Conservation (phyloP, 306 rosid species). For the Quercus gilva region DNA sequence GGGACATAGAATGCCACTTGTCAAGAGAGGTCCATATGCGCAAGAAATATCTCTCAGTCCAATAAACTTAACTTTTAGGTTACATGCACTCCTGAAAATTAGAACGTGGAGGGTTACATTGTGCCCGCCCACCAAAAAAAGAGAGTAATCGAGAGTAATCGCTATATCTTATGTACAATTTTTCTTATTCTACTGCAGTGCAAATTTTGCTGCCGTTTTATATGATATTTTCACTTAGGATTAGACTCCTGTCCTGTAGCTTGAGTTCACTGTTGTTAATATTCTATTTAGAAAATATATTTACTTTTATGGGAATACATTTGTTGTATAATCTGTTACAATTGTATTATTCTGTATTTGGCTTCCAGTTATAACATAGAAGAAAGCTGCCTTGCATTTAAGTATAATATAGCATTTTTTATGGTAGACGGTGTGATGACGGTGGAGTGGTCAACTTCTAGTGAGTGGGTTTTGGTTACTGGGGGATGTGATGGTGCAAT, state of each 20-base stretch:
- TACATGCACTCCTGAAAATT: neutral
- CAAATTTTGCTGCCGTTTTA: too few relatives aligned
- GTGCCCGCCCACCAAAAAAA: neutral
- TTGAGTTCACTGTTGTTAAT: neutral
- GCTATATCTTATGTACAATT: neutral
- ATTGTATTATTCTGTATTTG: neutral
- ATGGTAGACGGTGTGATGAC: conserved; percentile 87
- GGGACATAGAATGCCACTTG: neutral
- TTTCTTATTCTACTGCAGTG: neutral
- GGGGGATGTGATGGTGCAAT: conserved; percentile 99
- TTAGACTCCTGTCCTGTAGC: neutral
- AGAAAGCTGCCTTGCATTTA: neutral
- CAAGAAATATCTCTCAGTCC: neutral
- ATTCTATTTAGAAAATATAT: neutral
- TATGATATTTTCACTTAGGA: neutral
- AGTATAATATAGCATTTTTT: conserved; percentile 17
- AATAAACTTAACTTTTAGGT: neutral
- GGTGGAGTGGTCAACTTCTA: conserved; percentile 89
- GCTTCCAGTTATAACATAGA: neutral
- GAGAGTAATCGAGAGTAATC: neutral
- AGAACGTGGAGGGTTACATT: neutral
- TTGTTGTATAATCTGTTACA: neutral
- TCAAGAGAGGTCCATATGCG: neutral
- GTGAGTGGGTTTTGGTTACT: conserved; percentile 84
- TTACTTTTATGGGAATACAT: neutral